A percentile compares a stretch with the other conserved stretches of the same genome.
These are phyloP conservation scores for Albophoma yamanashiensis DNA, from an alignment of 2,329 filamentous ascomycete species.

Conservation along the genomic window DNA sequence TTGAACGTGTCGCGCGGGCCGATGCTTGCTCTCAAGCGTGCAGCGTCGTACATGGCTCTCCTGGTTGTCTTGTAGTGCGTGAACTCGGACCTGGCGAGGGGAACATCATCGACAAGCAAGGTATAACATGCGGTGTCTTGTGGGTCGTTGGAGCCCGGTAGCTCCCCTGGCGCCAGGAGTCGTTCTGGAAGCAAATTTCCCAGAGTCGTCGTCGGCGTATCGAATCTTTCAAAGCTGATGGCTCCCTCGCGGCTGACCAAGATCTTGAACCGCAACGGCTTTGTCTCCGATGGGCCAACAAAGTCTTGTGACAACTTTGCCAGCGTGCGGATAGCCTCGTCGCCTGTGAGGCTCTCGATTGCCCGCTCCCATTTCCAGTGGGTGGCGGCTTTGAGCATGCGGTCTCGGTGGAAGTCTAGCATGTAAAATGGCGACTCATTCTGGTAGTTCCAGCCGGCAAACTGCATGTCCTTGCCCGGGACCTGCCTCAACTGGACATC, in stretches of 20 bases:
- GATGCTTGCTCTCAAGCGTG: constrained; percentile 52
- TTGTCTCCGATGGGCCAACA: constrained; percentile 21
- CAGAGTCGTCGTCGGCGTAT: constrained; percentile 27
- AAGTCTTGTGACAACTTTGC: constrained; percentile 17
- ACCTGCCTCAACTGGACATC: constrained; percentile 45
- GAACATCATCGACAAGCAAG: constrained; percentile 31
- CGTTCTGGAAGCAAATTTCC: constrained; percentile 46
- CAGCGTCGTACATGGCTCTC: constrained; percentile 59
- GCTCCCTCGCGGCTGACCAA: constrained; percentile 38
- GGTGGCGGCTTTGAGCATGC: constrained; percentile 54
- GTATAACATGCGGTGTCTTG: constrained; percentile 23
- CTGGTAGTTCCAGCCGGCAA: constrained; percentile 41
- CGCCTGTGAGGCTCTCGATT: constrained; percentile 31
- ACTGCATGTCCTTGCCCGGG: constrained; percentile 23
- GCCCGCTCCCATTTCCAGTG: constrained; percentile 45
- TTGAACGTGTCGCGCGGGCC: constrained; percentile 30
- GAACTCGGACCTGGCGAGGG: constrained; percentile 44
- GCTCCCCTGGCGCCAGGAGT: constrained; percentile 34
- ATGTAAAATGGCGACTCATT: constrained; percentile 62
- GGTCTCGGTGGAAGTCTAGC: constrained; percentile 66
- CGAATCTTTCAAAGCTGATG: constrained; percentile 30
- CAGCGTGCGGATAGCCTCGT: constrained; percentile 32
- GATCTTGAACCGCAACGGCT: constrained; percentile 41
- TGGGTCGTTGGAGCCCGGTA: constrained; percentile 9
- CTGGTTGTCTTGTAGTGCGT: constrained; percentile 81